These are phyloP conservation scores for Aspergillus mulundensis DNA, from an alignment of 495 filamentous ascomycete genomes.

Conservation along the genomic window DNA sequence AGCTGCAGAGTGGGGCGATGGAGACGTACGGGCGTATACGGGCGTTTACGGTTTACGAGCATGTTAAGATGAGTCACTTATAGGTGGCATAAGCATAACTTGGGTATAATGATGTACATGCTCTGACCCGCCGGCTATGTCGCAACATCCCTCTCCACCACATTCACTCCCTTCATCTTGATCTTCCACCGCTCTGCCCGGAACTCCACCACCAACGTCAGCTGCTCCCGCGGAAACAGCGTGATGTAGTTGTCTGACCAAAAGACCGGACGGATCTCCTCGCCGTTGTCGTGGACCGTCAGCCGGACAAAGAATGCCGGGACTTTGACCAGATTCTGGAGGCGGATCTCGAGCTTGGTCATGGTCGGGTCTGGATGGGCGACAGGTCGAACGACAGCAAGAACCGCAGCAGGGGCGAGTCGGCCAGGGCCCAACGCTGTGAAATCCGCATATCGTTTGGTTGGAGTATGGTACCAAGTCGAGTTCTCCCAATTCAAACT, in stretches of 20 bases:
- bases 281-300: conserved; percentile 37
- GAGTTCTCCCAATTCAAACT: conserved; percentile 52
- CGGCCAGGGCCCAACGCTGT: conserved; percentile 36
- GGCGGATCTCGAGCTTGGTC: conserved; percentile 22
- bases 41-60: too few species aligned
- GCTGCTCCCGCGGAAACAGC: conserved; percentile 53
- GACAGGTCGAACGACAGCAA: conserved; percentile 14
- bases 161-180: conserved; percentile 17
- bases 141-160: background rate
- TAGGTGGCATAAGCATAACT: background rate
- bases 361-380: background rate
- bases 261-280: conserved; percentile 47
- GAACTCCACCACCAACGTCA: conserved; percentile 28
- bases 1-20: too few species aligned
- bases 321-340: conserved; percentile 50
- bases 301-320: conserved; percentile 58
- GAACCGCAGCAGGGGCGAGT: conserved; percentile 35
- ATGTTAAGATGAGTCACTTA: background rate
- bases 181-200: conserved; percentile 14
- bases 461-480: conserved; percentile 56
- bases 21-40: too few species aligned
- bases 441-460: conserved; percentile 50
- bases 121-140: background rate
- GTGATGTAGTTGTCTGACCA: conserved; percentile 65
- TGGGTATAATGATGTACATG: background rate